These are phyloP conservation scores for Citropsis articulata DNA, from an alignment of 345 rosid species.

Conservation along the genomic window DNA sequence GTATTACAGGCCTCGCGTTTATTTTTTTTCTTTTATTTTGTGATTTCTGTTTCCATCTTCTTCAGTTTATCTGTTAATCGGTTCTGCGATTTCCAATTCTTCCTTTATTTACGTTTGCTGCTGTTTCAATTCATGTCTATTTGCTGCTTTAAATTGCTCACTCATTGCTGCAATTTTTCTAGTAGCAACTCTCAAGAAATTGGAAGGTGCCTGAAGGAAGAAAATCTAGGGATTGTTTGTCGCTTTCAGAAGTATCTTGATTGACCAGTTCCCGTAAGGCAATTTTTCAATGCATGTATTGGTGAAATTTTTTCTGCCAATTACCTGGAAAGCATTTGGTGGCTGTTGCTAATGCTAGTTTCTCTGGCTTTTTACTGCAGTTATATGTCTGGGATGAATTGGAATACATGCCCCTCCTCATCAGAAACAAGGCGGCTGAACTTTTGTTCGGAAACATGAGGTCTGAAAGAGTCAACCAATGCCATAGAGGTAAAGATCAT, in stretches of 20 bases:
- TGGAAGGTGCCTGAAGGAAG: slow-evolving; percentile 47
- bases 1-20: no score
- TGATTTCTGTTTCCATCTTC: no score
- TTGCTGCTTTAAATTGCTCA: no score
- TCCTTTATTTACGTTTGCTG: no score
- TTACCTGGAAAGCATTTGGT: slow-evolving; percentile 28
- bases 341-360: background rate
- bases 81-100: no score
- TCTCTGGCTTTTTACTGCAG: slow-evolving; percentile 27
- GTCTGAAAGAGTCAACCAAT: slow-evolving; percentile 38
- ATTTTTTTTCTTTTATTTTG: no score
- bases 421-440: slow-evolving; percentile 59
- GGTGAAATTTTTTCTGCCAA: slow-evolving; percentile 55
- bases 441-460: slow-evolving; percentile 49
- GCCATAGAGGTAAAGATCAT: slow-evolving; percentile 10
- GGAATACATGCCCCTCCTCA: slow-evolving; percentile 44
- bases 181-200: slow-evolving; percentile 40
- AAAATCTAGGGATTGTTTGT: slow-evolving; percentile 27
- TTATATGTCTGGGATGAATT: slow-evolving; percentile 57
- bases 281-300: slow-evolving; percentile 36
- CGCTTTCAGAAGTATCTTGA: slow-evolving; percentile 37
- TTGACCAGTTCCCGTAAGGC: slow-evolving; percentile 28
- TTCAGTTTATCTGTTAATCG: no score
- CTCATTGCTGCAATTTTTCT: no score
- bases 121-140: no score